A percentile compares a stretch with the other conserved stretches of the same genome.
Evolutionary conservation across 345 rosid genomes (phyloP).

Genomic region (Theobroma cacao): DNA sequence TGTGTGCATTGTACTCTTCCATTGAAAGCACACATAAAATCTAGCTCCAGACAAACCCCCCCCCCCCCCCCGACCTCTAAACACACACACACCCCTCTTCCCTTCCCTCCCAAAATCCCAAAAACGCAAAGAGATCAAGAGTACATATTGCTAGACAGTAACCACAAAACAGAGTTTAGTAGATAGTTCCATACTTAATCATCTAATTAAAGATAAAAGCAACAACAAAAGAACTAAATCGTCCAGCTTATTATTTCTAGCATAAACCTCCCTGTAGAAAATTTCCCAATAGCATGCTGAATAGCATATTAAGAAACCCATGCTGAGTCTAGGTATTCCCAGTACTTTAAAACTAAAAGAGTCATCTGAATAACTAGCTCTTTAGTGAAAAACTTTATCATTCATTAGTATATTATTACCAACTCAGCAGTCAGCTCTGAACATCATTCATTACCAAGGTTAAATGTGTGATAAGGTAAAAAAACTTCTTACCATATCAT

Average conservation of each 20-base stretch:
- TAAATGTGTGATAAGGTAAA: no score
- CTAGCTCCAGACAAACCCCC: neutral
- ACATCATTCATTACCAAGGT: no score
- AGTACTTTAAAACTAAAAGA: neutral
- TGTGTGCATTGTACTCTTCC: neutral
- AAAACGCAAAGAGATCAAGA: neutral
- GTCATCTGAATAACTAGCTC: constrained; percentile 1
- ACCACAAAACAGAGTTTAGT: neutral
- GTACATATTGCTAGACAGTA: neutral
- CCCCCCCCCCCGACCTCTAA: neutral
- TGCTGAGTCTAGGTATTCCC: neutral
- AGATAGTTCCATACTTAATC: neutral
- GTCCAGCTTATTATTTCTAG: constrained; percentile 3
- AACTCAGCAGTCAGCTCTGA: no score
- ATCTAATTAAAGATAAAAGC: neutral
- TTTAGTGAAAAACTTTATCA: no score
- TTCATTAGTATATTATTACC: no score
- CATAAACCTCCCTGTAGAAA: neutral
- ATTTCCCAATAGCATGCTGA: neutral
- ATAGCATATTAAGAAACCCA: neutral
- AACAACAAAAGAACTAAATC: neutral
- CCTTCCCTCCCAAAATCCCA: neutral
- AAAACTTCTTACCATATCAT: no score
- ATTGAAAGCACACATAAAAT: neutral
- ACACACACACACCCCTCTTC: neutral